Evolutionary conservation across 805 yeast genomes (phyloP).

Genomic region (Candida boleticola): DNA sequence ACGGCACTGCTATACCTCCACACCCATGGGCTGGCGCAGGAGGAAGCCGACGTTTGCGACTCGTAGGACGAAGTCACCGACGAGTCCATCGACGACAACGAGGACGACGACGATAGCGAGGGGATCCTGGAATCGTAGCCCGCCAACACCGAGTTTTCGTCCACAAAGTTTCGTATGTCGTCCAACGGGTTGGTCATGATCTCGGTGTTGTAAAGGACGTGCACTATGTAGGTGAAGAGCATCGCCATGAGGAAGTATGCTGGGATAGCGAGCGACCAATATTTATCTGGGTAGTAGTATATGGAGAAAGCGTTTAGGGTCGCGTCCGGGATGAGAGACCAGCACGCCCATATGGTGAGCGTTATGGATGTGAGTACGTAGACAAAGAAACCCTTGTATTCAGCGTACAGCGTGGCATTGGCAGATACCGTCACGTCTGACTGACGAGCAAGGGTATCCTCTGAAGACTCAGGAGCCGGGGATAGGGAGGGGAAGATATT

Average conservation of each 20-base stretch:
- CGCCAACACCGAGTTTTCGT: constrained; percentile 50
- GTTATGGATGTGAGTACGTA: constrained; percentile 64
- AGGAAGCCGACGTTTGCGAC: not conserved
- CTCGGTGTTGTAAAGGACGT: constrained; percentile 76
- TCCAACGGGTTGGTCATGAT: constrained; percentile 58
- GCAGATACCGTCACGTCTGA: constrained; percentile 64
- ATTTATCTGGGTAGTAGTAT: constrained; percentile 78
- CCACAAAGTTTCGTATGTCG: constrained; percentile 65
- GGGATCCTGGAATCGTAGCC: constrained; percentile 8
- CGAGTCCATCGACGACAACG: not conserved
- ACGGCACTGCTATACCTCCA: constrained; percentile 62
- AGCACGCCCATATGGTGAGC: constrained; percentile 55
- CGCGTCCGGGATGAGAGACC: constrained; percentile 75
- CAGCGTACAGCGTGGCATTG: constrained; percentile 57
- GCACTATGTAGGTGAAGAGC: constrained; percentile 68
- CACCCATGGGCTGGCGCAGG: not conserved
- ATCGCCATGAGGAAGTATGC: constrained; percentile 65
- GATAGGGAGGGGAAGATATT: constrained; percentile 8
- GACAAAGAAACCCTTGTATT: constrained; percentile 85
- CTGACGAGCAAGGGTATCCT: constrained; percentile 59
- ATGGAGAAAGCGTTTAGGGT: constrained; percentile 52
- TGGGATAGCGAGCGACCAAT: constrained; percentile 88
- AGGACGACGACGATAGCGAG: not conserved
- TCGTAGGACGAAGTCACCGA: not conserved
- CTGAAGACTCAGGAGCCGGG: constrained; percentile 8